These are phyloP conservation scores for Fusarium nodosum DNA, from an alignment of 2,329 filamentous ascomycete genomes.

Conservation along the genomic window DNA sequence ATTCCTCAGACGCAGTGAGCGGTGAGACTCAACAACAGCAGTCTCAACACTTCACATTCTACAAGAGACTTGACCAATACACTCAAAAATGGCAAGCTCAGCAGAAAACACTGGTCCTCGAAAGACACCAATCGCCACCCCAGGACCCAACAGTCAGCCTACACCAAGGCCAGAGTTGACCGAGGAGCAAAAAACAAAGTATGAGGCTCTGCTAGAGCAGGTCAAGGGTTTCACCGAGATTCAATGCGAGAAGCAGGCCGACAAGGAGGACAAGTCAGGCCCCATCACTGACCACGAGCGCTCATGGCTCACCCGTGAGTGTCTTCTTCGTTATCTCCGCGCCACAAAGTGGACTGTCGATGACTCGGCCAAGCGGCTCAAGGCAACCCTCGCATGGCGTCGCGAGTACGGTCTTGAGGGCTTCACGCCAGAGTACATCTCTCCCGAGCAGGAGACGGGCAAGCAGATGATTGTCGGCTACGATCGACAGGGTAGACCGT, in stretches of 20 bases:
- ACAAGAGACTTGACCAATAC: background rate
- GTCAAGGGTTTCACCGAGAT: constrained; percentile 80
- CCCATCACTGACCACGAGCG: constrained; percentile 84
- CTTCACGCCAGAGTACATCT: constrained; percentile 88
- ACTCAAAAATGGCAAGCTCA: constrained; percentile 41
- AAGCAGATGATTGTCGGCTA: constrained; percentile 93
- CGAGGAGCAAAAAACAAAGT: constrained; percentile 84
- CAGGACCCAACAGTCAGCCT: constrained; percentile 70
- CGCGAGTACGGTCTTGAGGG: constrained; percentile 88
- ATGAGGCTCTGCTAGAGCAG: constrained; percentile 78
- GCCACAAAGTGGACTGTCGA: constrained; percentile 90
- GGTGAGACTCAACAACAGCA: constrained; percentile 36
- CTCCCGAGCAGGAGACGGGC: constrained; percentile 93
- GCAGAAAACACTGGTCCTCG: constrained; percentile 47
- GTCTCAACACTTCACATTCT: constrained; percentile 15
- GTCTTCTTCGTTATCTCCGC: constrained; percentile 90
- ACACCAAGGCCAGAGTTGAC: constrained; percentile 72
- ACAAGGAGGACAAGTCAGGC: constrained; percentile 67
- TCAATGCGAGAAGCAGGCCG: constrained; percentile 60
- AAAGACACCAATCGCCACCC: constrained; percentile 70
- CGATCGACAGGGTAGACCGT: constrained; percentile 87
- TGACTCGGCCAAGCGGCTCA: constrained; percentile 83
- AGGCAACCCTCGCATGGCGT: constrained; percentile 86
- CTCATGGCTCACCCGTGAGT: constrained; percentile 93
- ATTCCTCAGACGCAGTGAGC: constrained; percentile 30